A percentile compares a stretch with the other conserved stretches of the same genome.
Conservation (phyloP, 2,329 filamentous ascomycete species). For the Alternaria panax region DNA sequence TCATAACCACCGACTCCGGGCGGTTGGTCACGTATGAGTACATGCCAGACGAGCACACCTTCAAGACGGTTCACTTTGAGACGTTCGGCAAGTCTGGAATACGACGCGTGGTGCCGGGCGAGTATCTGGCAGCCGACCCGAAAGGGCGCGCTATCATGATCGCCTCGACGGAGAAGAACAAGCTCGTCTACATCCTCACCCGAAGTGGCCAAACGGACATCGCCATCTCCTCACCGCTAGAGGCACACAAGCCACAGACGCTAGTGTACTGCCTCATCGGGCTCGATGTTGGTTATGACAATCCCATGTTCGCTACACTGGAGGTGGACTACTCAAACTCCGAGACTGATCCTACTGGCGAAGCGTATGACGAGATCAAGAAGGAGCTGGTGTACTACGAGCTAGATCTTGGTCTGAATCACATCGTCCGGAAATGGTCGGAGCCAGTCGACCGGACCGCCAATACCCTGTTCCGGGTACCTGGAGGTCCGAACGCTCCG, state of each 20-base stretch:
- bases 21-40: constrained; percentile 96
- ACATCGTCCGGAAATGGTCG: constrained; percentile 96
- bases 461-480: constrained; percentile 91
- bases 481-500: constrained; percentile 89
- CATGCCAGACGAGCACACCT: constrained; percentile 81
- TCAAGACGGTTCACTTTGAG: constrained; percentile 89
- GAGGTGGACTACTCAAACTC: constrained; percentile 92
- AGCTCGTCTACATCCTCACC: constrained; percentile 98
- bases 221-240: constrained; percentile 94
- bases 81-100: constrained; percentile 98
- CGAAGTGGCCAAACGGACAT: constrained; percentile 93
- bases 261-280: constrained; percentile 87
- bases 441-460: constrained; percentile 91
- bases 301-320: constrained; percentile 93
- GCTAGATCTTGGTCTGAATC: constrained; percentile 93
- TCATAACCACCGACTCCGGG: constrained; percentile 93
- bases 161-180: constrained; percentile 97
- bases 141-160: constrained; percentile 95
- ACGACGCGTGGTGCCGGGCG: constrained; percentile 89
- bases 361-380: constrained; percentile 81
- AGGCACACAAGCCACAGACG: constrained; percentile 92
- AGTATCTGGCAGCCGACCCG: constrained; percentile 94
- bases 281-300: constrained; percentile 94
- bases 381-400: constrained; percentile 97
- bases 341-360: constrained; percentile 88